phyloP scores from a whole-genome alignment of 2,329 filamentous ascomycete genomes.

The Cladophialophora immunda region DNA sequence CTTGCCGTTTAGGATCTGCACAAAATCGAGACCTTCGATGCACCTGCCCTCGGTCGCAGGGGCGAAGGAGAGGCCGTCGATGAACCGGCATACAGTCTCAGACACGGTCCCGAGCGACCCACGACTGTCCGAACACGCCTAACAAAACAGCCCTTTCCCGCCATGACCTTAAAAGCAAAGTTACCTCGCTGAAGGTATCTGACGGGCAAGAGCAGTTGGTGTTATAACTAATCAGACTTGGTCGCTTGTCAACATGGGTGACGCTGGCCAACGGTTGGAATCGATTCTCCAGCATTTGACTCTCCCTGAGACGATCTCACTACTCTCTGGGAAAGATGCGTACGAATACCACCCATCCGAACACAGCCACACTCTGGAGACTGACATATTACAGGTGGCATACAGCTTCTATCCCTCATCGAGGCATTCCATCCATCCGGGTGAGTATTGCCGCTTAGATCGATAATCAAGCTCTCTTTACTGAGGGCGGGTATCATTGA shows the following conservation, averaged over 20 bases:
- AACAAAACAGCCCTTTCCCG: background rate
- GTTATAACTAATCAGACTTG: background rate
- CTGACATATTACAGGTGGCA: slow-evolving; percentile 6
- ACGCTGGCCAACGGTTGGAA: slow-evolving; percentile 2
- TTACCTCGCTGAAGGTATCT: background rate
- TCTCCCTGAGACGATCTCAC: slow-evolving; percentile 9
- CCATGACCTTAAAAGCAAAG: slow-evolving; percentile 1
- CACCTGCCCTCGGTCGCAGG: background rate
- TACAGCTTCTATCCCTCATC: slow-evolving; percentile 3
- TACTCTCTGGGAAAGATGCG: slow-evolving; percentile 9
- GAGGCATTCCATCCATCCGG: slow-evolving; percentile 6
- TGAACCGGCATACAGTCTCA: background rate
- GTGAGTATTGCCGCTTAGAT: background rate
- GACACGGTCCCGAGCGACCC: background rate
- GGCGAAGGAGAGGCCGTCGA: background rate
- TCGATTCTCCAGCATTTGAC: slow-evolving; percentile 13
- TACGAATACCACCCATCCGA: background rate
- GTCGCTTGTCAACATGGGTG: background rate
- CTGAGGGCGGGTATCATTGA: background rate
- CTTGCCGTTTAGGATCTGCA: background rate
- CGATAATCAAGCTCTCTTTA: background rate
- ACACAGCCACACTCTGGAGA: background rate
- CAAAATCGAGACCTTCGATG: background rate
- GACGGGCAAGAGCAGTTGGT: background rate
- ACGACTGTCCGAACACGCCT: background rate